Evolutionary conservation across 2,329 filamentous ascomycete species (phyloP), one percentile per base, ranked within the genome.

Genomic region (Neopestalotiopsis rosae): DNA sequence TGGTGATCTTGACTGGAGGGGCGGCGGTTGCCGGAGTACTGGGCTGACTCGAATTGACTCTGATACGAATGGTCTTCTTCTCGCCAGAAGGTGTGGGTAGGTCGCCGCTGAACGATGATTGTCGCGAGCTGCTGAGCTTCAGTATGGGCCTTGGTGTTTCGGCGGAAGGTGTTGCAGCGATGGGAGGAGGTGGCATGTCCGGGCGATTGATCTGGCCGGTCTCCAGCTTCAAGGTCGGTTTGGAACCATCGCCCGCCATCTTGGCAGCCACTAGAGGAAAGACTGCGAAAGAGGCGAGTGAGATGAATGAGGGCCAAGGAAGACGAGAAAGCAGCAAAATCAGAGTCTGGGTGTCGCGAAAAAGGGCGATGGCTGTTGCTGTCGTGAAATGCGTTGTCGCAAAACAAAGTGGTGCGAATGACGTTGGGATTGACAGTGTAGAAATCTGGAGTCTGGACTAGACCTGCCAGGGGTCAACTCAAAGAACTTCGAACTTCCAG

Each of bases 1-100:
- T 91, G 2, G 88, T 90, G 76, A 87, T 90, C 74, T 70, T 69
- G 42, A 78, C 38, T 70, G 72, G 68, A 68, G 38, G 69, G 4
- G 76, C 68, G 38, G 72, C 71, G 0, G 76, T 68, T 56, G 76
- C 75, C 38, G 80, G 75, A 4, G 76, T 72, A 69, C 73, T 72
- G 12, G 79, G 75, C 63, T 76, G 73, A 67, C 77, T 72, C 72
- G 73, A 69, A 75, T 69, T 58, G 71, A 84, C 71, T 69, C 81
- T 84, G 72, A 85, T 79, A 72, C 81, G 84, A 70, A 84, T 77
- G 69, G 77, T 81, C 67, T 74, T 77, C 57, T 74, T 74, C 66
- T 78, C 76, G 1, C 73, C 71, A 14, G 77, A 77, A 5, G 77
- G 76, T 0, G 76, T 79, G 9, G 73, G 71, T 1, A 70, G 69